Evolutionary conservation across 192 early-diverging fungal species (phyloP).

Genomic region (Diversispora eburnea): DNA sequence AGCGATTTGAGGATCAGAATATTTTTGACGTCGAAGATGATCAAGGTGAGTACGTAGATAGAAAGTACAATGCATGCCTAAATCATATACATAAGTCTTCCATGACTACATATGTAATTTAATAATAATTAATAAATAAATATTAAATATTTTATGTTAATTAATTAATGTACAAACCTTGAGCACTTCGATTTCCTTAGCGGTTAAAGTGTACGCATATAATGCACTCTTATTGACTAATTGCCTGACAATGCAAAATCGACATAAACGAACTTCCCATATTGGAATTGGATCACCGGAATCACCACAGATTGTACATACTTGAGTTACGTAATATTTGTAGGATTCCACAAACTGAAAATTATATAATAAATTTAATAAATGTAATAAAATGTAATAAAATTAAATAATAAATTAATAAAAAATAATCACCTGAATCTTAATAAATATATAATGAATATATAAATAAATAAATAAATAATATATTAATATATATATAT

Average conservation of each 20-base stretch:
- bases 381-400: no score
- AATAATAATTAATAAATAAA: not conserved
- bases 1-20: not conserved
- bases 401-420: no score
- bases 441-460: not conserved
- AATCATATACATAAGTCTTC: slow-evolving; percentile 29
- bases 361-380: not conserved
- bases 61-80: slow-evolving; percentile 28
- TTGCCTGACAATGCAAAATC: slow-evolving; percentile 27
- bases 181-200: slow-evolving; percentile 24
- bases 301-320: slow-evolving; percentile 26
- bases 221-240: slow-evolving; percentile 27
- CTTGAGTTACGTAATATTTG: slow-evolving; percentile 27
- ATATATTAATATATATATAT: not conserved
- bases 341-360: slow-evolving; percentile 28
- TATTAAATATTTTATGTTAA: not conserved
- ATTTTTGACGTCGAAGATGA: slow-evolving; percentile 24
- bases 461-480: not conserved
- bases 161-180: slow-evolving; percentile 4
- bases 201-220: slow-evolving; percentile 7
- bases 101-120: slow-evolving; percentile 9
- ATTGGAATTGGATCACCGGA: slow-evolving; percentile 27
- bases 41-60: slow-evolving; percentile 26
- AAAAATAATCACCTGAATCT: slow-evolving; percentile 23
- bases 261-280: slow-evolving; percentile 28